Conservation (phyloP, 2,329 filamentous ascomycete species). For the Myriosclerotinia duriaeana region DNA sequence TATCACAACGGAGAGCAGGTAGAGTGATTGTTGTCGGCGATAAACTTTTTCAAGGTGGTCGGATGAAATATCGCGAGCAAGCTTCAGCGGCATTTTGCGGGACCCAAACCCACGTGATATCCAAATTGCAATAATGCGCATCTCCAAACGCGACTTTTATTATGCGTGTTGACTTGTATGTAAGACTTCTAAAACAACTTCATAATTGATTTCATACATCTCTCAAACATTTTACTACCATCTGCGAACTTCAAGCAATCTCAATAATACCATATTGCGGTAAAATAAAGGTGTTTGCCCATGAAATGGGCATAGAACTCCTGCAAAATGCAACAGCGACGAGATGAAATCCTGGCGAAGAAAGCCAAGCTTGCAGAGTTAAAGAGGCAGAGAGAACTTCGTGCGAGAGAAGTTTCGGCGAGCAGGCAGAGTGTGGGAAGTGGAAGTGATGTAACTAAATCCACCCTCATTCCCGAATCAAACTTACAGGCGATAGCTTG, state of each 20-base stretch:
- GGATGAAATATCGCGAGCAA: slow-evolving; percentile 25
- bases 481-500: slow-evolving; percentile 51
- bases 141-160: slow-evolving; percentile 16
- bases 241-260: background rate
- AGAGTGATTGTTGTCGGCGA: slow-evolving; percentile 26
- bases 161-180: slow-evolving; percentile 7
- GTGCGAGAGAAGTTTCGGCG: slow-evolving; percentile 71
- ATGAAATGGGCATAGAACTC: slow-evolving; percentile 36
- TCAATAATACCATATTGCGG: slow-evolving; percentile 8
- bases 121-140: slow-evolving; percentile 19
- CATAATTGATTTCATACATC: background rate
- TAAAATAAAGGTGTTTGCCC: slow-evolving; percentile 23
- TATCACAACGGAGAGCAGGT: slow-evolving; percentile 30
- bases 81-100: slow-evolving; percentile 25
- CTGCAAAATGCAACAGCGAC: slow-evolving; percentile 61
- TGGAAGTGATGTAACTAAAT: slow-evolving; percentile 64
- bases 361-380: slow-evolving; percentile 96
- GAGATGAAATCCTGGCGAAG: slow-evolving; percentile 95
- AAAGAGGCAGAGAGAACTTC: slow-evolving; percentile 84
- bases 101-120: slow-evolving; percentile 21
- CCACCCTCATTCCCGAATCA: slow-evolving; percentile 34
- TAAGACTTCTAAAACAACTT: slow-evolving; percentile 8
- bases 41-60: slow-evolving; percentile 30
- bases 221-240: background rate
- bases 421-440: slow-evolving; percentile 68